phyloP scores from a whole-genome alignment of 208 protist genomes.

The Leptomonas pyrrhocoris region DNA sequence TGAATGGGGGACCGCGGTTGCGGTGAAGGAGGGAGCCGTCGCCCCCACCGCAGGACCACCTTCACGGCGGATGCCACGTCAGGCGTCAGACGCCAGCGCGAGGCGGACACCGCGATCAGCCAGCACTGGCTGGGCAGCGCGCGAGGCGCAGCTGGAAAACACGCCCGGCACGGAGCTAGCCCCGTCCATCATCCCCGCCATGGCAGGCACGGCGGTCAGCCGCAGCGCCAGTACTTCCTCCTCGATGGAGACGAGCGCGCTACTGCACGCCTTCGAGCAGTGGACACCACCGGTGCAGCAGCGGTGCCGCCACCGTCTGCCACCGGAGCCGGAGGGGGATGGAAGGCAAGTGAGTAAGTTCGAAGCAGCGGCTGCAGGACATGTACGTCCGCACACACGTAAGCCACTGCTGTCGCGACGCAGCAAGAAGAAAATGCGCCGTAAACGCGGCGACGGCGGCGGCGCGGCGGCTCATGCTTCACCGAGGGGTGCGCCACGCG shows the following conservation, averaged over 20 bases:
- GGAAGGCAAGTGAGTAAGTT: neutral
- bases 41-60: neutral
- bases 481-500: neutral
- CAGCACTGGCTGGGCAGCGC: neutral
- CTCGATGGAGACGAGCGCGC: conserved; percentile 13
- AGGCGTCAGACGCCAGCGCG: neutral
- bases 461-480: too few relatives aligned
- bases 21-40: neutral
- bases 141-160: conserved; percentile 8
- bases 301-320: neutral
- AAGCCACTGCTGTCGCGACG: neutral
- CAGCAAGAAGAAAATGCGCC: conserved; percentile 10
- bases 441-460: too few relatives aligned
- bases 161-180: conserved; percentile 20
- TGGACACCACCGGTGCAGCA: conserved; percentile 17
- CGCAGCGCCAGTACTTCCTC: too few relatives aligned
- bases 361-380: neutral
- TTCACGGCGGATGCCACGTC: neutral
- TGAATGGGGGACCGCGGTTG: neutral
- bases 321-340: neutral
- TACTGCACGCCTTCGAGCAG: conserved; percentile 5
- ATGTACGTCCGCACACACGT: neutral
- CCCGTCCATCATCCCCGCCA: conserved; percentile 11
- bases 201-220: conserved; percentile 5
- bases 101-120: neutral